A percentile compares a stretch with the other conserved stretches of the same genome.
Conservation (phyloP, 2,329 filamentous ascomycete species). For the Dactylellina drechsleri region DNA sequence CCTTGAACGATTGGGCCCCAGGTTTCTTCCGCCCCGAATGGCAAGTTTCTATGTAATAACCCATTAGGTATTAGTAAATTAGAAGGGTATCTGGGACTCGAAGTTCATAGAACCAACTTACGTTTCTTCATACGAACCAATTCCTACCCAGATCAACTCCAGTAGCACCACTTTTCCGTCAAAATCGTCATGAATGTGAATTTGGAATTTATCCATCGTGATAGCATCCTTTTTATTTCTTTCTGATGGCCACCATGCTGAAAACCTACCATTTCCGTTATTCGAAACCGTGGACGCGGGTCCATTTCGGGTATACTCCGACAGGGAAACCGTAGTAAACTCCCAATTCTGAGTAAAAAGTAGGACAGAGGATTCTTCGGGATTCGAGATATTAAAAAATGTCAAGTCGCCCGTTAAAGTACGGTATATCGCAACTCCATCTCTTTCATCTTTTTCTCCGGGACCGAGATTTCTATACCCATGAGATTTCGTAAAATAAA, state of each 20-base stretch:
- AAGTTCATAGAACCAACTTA: no score
- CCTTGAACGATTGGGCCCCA: conserved; percentile 21
- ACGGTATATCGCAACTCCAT: conserved; percentile 22
- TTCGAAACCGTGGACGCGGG: background rate
- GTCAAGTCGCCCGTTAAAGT: conserved; percentile 28
- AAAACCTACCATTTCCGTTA: background rate
- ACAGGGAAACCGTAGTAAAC: conserved; percentile 21
- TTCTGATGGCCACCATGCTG: conserved; percentile 14
- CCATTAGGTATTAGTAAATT: no score
- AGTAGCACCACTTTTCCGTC: conserved; percentile 28
- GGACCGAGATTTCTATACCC: background rate
- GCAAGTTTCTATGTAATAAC: conserved; percentile 1
- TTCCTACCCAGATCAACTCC: conserved; percentile 12
- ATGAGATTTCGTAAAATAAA: conserved; percentile 42
- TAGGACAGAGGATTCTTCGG: conserved; percentile 32
- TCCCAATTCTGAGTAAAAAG: conserved; percentile 16
- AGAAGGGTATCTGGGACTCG: background rate
- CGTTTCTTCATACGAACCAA: no score
- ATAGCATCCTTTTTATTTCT: conserved; percentile 3
- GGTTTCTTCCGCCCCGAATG: background rate
- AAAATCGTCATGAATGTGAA: conserved; percentile 43
- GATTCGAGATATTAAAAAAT: conserved; percentile 27
- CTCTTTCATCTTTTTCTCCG: background rate
- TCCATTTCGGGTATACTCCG: conserved; percentile 22
- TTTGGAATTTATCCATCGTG: conserved; percentile 16